Percentiles rank a stretch among this genome's conserved stretches.
phyloP scores from a whole-genome alignment of 305 asterid species.

The Solanum hybrid region DNA sequence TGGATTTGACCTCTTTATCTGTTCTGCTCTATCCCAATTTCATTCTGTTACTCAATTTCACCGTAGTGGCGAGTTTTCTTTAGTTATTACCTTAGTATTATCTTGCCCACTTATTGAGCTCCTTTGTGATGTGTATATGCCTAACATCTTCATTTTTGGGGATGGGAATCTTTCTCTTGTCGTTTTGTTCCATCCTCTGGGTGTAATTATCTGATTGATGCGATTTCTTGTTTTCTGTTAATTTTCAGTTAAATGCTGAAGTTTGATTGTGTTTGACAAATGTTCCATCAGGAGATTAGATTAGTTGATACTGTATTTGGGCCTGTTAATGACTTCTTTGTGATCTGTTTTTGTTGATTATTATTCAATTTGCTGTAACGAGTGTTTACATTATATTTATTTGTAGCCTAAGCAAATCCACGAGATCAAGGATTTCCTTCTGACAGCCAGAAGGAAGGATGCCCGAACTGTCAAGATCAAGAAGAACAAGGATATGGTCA shows the following conservation, averaged over 20 bases:
- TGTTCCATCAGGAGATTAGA: neutral
- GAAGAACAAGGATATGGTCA: constrained; percentile 11
- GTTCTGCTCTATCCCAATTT: neutral
- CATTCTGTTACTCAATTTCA: neutral
- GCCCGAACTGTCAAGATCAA: constrained; percentile 13
- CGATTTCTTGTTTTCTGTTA: neutral
- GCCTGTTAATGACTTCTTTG: neutral
- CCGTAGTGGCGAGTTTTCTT: neutral
- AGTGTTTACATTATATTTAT: neutral
- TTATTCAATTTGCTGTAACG: neutral
- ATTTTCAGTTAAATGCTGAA: neutral
- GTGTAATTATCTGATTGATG: neutral
- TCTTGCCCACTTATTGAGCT: neutral
- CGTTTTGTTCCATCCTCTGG: neutral
- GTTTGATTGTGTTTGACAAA: neutral
- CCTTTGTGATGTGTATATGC: neutral
- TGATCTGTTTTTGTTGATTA: neutral
- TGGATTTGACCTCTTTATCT: neutral
- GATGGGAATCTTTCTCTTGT: neutral
- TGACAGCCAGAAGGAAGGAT: constrained; percentile 13
- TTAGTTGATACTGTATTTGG: neutral
- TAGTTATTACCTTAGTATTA: neutral
- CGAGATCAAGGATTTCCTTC: constrained; percentile 15
- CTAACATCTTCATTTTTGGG: neutral
- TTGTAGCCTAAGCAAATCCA: constrained; percentile 15